These are phyloP conservation scores for Mercurialis annua DNA, from an alignment of 345 rosid genomes.

Conservation along the genomic window DNA sequence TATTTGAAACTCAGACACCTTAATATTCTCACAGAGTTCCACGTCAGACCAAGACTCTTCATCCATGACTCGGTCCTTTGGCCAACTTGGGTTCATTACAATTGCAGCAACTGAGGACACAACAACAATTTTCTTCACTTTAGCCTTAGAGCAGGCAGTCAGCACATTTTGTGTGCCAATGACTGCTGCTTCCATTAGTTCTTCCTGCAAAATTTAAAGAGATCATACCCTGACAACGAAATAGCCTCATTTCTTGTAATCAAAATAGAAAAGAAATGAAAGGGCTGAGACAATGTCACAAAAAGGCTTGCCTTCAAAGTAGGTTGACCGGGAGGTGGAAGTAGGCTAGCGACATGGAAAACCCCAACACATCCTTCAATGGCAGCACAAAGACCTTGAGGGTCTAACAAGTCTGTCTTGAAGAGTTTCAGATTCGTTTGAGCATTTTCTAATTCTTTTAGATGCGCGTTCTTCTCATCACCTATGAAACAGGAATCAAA, in stretches of 20 bases:
- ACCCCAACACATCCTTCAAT: too few relatives aligned
- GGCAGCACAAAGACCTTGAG: too few relatives aligned
- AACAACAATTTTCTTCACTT: conserved; percentile 33
- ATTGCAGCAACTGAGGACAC: conserved; percentile 30
- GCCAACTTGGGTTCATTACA: conserved; percentile 26
- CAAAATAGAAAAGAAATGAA: too few relatives aligned
- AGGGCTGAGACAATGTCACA: too few relatives aligned
- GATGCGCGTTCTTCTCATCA: too few relatives aligned
- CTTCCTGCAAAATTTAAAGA: conserved; percentile 16
- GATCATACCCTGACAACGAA: neutral
- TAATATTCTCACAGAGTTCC: conserved; percentile 28
- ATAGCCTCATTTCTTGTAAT: neutral
- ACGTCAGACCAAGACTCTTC: conserved; percentile 35
- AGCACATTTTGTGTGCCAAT: conserved; percentile 36
- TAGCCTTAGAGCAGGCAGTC: conserved; percentile 25
- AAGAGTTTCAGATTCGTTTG: too few relatives aligned
- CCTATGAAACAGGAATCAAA: too few relatives aligned
- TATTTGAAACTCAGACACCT: conserved; percentile 12
- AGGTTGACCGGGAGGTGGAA: conserved; percentile 15
- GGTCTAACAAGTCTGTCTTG: too few relatives aligned
- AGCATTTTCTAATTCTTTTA: too few relatives aligned
- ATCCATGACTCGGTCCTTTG: conserved; percentile 24
- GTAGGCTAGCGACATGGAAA: conserved; percentile 35
- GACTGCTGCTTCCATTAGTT: conserved; percentile 32
- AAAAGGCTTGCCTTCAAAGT: conserved; percentile 24